Base-by-base conservation (phyloP, 495 filamentous ascomycete genomes). In the Polyplosphaeria fusca region DNA sequence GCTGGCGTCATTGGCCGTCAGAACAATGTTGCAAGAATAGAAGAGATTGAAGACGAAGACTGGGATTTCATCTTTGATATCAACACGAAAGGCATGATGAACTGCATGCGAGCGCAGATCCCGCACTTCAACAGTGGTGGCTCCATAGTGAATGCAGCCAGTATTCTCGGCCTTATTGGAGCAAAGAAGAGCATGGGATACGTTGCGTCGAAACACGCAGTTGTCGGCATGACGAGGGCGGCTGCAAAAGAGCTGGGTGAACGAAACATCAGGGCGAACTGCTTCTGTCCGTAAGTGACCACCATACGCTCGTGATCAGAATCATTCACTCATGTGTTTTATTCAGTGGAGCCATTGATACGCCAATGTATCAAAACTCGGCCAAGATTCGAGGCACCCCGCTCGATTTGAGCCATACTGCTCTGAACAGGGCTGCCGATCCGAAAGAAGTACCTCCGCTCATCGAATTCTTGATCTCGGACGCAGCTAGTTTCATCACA, bases 231-330 rank as follows among this genome's bases (percentile, higher is more conserved):
- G 62, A 84, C 81, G 13, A 77, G 70, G 56, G 69, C 73, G 3
- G 81, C 80, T n/a, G 82, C 83, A 1, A 78, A 76, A 49, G 82
- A 86, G 66, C 74, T 76, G 47, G 81, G 80, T 11, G 52, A 59
- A 27, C 75, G 73, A 45, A 72, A 70, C 22, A 78, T 86, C 59
- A 68, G 83, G 44, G 75, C 85, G 24, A 87, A 87, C 68, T 75
- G 77, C 23, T 55, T 71, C 18, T 58, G 59, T 19, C 68, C 68
- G 58, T 68, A 60, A 54, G 65, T 59, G 20, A 9, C 14, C 5
- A 20, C 13, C 32, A 2, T 2, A 28, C 19, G 4, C 9, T 20
- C 18, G 2, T 18, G 14, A 47, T 7, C 11, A 13, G 25, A 37
- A 25, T 3, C 4, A 22, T 9, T 9, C 30, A 35, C 30, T 9